These are phyloP conservation scores for Candida orba DNA, from an alignment of 805 yeast species.

Conservation along the genomic window DNA sequence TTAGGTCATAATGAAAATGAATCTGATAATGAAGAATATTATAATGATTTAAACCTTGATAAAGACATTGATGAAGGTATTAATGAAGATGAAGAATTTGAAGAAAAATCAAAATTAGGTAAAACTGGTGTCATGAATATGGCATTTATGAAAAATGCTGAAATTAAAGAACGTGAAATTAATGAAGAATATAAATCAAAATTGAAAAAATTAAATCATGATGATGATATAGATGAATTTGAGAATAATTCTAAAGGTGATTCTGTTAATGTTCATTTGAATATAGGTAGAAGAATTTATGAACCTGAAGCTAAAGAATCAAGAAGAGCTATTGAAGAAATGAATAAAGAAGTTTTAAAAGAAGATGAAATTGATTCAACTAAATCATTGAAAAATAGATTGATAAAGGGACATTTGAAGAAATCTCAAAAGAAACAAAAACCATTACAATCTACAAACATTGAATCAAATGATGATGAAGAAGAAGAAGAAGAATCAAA, in stretches of 20 bases:
- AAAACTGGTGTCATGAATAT: slow-evolving; percentile 85
- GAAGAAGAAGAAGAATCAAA: slow-evolving; percentile 27
- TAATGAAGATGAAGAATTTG: slow-evolving; percentile 18
- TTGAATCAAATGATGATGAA: slow-evolving; percentile 5
- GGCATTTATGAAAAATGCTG: slow-evolving; percentile 95
- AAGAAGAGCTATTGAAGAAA: slow-evolving; percentile 27
- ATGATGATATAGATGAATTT: slow-evolving; percentile 35
- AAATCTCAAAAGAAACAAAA: slow-evolving; percentile 3
- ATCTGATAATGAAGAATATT: slow-evolving; percentile 33
- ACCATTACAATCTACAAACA: slow-evolving; percentile 5
- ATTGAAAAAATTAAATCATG: slow-evolving; percentile 42
- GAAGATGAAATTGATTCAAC: slow-evolving; percentile 47
- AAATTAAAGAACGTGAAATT: slow-evolving; percentile 51
- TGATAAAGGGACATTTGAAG: slow-evolving; percentile 21
- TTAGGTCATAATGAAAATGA: slow-evolving; percentile 45
- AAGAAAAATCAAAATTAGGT: slow-evolving; percentile 43
- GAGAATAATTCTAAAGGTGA: slow-evolving; percentile 27
- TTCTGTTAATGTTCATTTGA: slow-evolving; percentile 42
- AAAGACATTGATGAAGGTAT: slow-evolving; percentile 29
- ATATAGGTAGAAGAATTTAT: slow-evolving; percentile 76
- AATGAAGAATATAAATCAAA: slow-evolving; percentile 48
- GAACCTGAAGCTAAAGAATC: slow-evolving; percentile 43
- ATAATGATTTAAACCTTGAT: slow-evolving; percentile 32
- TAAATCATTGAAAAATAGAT: slow-evolving; percentile 35
- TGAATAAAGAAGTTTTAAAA: slow-evolving; percentile 30